Evolutionary conservation across 2,329 filamentous ascomycete genomes (phyloP).

Genomic region (Apiospora pterosperma): DNA sequence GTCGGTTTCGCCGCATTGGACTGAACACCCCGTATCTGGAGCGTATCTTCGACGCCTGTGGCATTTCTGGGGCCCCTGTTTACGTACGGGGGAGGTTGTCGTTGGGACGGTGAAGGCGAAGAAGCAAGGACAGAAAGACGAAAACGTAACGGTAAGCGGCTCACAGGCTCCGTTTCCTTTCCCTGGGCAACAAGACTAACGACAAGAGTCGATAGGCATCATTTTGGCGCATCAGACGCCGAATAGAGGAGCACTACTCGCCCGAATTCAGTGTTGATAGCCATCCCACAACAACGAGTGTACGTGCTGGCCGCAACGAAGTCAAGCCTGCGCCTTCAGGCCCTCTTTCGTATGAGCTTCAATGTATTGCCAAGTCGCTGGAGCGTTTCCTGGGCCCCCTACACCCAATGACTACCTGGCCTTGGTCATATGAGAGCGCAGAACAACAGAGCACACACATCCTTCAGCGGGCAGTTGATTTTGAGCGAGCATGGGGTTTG

Average conservation of each 20-base stretch:
- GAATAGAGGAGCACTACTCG: neutral
- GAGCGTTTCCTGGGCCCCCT: neutral
- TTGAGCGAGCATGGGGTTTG: neutral
- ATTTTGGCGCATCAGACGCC: neutral
- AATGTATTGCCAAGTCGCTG: neutral
- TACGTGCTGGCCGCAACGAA: neutral
- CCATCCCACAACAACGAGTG: too few species aligned
- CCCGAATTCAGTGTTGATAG: neutral
- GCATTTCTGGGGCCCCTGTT: neutral
- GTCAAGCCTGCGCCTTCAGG: neutral
- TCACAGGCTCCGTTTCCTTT: neutral
- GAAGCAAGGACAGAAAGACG: neutral
- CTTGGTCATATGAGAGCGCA: neutral
- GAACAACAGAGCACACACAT: neutral
- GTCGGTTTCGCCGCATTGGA: neutral
- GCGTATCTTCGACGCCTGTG: neutral
- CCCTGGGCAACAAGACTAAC: neutral
- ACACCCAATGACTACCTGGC: neutral
- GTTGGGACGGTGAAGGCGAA: neutral
- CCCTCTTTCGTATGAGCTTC: neutral
- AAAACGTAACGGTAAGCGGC: neutral
- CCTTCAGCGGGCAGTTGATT: neutral
- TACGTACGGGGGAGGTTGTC: neutral
- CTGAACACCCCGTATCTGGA: neutral
- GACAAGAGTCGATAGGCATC: neutral